Base-by-base conservation (phyloP, 2,329 filamentous ascomycete genomes). In the Capronia americana region DNA sequence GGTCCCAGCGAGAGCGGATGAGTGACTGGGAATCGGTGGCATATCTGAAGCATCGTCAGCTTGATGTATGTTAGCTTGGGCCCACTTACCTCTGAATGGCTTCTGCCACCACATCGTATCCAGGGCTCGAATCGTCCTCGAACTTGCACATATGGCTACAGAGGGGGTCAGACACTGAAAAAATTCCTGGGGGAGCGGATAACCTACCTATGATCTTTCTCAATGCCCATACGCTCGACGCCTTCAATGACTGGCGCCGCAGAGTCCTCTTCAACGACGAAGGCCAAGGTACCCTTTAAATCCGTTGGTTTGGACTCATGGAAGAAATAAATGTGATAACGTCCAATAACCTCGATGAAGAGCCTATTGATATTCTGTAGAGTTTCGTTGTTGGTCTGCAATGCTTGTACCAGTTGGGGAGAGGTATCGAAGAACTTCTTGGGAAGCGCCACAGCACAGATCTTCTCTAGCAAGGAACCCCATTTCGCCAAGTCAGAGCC, bases 241-340 rank as follows among this genome's bases (percentile, higher is more conserved):
- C 89, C 89, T 5, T 88, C 87, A 14, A 91, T 79, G 62, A 87
- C 85, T 0, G 90, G 91, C 20, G 88, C 86, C 1, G 91, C 91
- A 0, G 90, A 92, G 55, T 81, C 81, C 61, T 90, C 83, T 65
- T 92, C 89, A 2, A 93, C 91, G 44, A 93, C 85, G 66, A 91
- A 79, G 61, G 84, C 75, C 6, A 80, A 87, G 0, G 87, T 87
- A 1, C 86, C 87, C 71, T 86, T 89, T 41, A 92, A 73, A 69
- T 92, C 87, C 0, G 89, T 91, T 68, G 88, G 89, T 71, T 89
- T 86, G 54, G 88, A 89, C 74, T 93, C 91, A 63, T 92, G 90
- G 44, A 88, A 91, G 84, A 92, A 92, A 73, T 90, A 90, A 58
- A 93, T 87, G 70, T 87, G 85, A 74, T 91, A 92, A 1, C 87